These are phyloP conservation scores for Cladosporium sp. DNA, from an alignment of 2,329 filamentous ascomycete genomes.

Conservation along the genomic window DNA sequence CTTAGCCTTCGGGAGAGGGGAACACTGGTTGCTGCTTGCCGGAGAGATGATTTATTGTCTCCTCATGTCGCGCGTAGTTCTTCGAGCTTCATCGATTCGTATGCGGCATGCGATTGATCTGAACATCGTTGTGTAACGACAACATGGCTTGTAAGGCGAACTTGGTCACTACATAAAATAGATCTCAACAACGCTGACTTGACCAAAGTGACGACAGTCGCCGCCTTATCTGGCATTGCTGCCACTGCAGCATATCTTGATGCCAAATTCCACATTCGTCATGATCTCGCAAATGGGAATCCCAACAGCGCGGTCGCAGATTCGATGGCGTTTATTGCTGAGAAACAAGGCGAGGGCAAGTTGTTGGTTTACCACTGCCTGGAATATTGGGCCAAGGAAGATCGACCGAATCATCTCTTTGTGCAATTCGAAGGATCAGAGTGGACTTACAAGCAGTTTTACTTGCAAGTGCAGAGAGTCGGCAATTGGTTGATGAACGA, in stretches of 20 bases:
- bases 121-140: neutral
- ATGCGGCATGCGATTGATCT: neutral
- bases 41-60: neutral
- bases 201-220: slow-evolving; percentile 17
- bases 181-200: neutral
- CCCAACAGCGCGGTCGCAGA: slow-evolving; percentile 20
- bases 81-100: neutral
- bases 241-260: slow-evolving; percentile 55
- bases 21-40: neutral
- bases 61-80: neutral
- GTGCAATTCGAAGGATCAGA: slow-evolving; percentile 31
- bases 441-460: slow-evolving; percentile 70
- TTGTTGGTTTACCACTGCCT: slow-evolving; percentile 25
- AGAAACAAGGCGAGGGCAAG: slow-evolving; percentile 17
- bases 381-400: slow-evolving; percentile 21
- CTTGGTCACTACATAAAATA: neutral
- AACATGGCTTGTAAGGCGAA: neutral
- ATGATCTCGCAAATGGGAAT: slow-evolving; percentile 49
- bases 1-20: neutral
- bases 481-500: slow-evolving; percentile 67
- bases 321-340: slow-evolving; percentile 22
- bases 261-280: slow-evolving; percentile 62
- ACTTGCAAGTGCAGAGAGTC: slow-evolving; percentile 65
- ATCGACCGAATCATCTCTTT: slow-evolving; percentile 22
- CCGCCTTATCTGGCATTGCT: slow-evolving; percentile 25